Base-by-base conservation (phyloP, 257 asterid genomes). In the Solanum habrochaites region DNA sequence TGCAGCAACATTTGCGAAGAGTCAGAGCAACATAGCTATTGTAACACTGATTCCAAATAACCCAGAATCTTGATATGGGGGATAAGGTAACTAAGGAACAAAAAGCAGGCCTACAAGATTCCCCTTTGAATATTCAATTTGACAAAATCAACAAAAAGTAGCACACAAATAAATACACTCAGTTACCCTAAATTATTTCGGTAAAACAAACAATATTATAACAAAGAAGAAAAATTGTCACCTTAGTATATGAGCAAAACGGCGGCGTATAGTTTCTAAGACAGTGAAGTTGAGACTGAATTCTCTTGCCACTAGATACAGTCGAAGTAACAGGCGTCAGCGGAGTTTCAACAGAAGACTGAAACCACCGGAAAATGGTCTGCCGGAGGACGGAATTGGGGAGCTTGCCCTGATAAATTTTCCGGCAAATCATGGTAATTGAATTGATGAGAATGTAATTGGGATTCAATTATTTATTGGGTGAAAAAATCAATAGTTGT, bases 371-470 rank as follows among this genome's bases (percentile, higher is more conserved):
- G 89, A n/a, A 35, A 35, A 86, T 45, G 89, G 92, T 83, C 90
- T 91, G 92, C 73, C 88, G 93, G 89, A 82, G 40, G 89, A 87
- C 52, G 89, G 89, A 90, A 52, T 89, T 82, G 90, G 90, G 64
- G 32, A 82, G 88, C 84, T 85, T 89, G 69, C 85, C 90, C 87
- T 81, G 95, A 82, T 49, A 70, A 85, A 95, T 67, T 87, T 86
- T 90, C 88, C 96, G 93, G 92, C 84, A 88, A 88, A 93, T 87
- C 99, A 96, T 96, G 42, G 45, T 49, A 81, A 49, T 49, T 8
- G 45, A 81, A 81, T 29, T 81, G 62, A 23, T 29, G 84, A 15
- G 40, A 45, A 6, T 45, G 10, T 8, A 3, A 29, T 27, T 7
- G 64, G 45, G 43, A 21, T 49, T 81, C 69, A 29, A 81, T 52